Percentiles rank a stretch among this genome's conserved stretches.
These are phyloP conservation scores for barley (Hordeum vulgare) DNA, from an alignment of 176 grass and related monocot species.

Conservation along the genomic window MorexV3_pseudomolecules_assembly NC_058523.1:190095779-190096278, in stretches of 20 bases:
- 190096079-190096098: constrained; percentile 61
- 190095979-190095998: constrained; percentile 45
- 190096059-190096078: constrained; percentile 73
- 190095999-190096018: constrained; percentile 71
- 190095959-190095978: constrained; percentile 29
- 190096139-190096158: constrained; percentile 62
- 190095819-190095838: constrained; percentile 61
- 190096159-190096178: constrained; percentile 56
- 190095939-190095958: constrained; percentile 29
- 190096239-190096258: constrained; percentile 58
- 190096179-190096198: constrained; percentile 57
- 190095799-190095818: constrained; percentile 43
- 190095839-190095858: constrained; percentile 83
- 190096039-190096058: constrained; percentile 42
- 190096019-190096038: constrained; percentile 71
- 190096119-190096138: constrained; percentile 53
- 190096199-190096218: constrained; percentile 69
- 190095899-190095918: constrained; percentile 18
- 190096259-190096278: constrained; percentile 73
- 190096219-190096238: constrained; percentile 64
- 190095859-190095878: constrained; percentile 54
- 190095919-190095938: constrained; percentile 69
- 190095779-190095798: constrained; percentile 87
- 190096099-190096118: constrained; percentile 60
- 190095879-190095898: constrained; percentile 35